Conservation (phyloP, 2,329 filamentous ascomycete genomes). For the Dendryphion nanum region DNA sequence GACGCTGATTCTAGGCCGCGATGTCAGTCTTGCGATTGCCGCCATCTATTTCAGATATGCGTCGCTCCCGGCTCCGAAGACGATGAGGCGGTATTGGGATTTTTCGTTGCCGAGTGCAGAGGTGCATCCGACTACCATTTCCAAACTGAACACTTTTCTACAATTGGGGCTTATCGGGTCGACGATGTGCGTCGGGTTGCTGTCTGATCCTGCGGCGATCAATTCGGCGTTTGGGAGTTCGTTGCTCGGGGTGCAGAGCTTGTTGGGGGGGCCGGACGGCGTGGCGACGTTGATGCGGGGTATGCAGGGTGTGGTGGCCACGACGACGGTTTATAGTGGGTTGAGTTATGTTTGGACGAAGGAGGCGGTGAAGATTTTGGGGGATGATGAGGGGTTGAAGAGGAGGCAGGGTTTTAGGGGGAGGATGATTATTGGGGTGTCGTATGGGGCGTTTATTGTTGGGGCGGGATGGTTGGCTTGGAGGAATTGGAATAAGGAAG, state of each 20-base stretch:
- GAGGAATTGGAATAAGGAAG: slow-evolving; percentile 12
- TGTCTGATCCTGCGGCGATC: slow-evolving; percentile 58
- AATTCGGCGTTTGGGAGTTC: slow-evolving; percentile 40
- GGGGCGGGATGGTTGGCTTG: slow-evolving; percentile 36
- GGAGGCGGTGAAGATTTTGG: slow-evolving; percentile 85
- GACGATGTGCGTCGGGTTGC: slow-evolving; percentile 75
- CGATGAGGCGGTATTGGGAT: slow-evolving; percentile 91
- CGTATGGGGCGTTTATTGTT: slow-evolving; percentile 45
- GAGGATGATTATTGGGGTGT: slow-evolving; percentile 47
- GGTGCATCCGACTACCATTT: slow-evolving; percentile 78
- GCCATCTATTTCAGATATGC: slow-evolving; percentile 97
- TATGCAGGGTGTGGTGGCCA: slow-evolving; percentile 76
- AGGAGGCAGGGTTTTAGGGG: slow-evolving; percentile 48
- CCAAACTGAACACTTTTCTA: slow-evolving; percentile 88
- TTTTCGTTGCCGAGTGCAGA: slow-evolving; percentile 88
- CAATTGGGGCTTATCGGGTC: slow-evolving; percentile 84
- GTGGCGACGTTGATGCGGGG: slow-evolving; percentile 35
- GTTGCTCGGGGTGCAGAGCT: slow-evolving; percentile 22
- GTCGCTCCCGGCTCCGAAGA: slow-evolving; percentile 89
- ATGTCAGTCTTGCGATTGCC: slow-evolving; percentile 76
- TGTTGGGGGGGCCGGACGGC: slow-evolving; percentile 28
- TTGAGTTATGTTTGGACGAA: slow-evolving; percentile 89
- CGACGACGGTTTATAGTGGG: slow-evolving; percentile 90
- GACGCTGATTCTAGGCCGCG: slow-evolving; percentile 84
- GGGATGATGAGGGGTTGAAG: slow-evolving; percentile 47